Base-by-base conservation (phyloP, 352 stramenopile species). In the Phytophthora foliorum region DNA sequence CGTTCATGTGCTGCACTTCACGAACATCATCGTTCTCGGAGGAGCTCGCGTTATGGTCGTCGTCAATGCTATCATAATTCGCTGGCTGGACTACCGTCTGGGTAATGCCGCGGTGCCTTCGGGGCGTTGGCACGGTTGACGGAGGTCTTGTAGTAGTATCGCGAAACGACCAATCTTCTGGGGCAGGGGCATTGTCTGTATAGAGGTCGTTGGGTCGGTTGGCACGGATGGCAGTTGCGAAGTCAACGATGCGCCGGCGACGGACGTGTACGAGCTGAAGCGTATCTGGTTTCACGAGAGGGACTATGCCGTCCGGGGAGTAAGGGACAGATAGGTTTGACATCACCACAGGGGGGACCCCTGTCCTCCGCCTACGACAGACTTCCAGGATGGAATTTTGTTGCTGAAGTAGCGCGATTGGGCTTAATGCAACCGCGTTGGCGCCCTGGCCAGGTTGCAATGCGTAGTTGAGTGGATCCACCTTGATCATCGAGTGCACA, bases 341-440 rank as follows among this genome's bases (percentile, higher is more conserved):
- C 31, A 38, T 38, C 31, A 38, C 31, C 11, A 6, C 3, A 11
- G 31, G 5, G 31, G 36, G 36, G 3, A 42, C 16, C 8, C 36
- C 36, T 6, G 36, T 6, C 19, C 36, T 19, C 3, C 16, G 36
- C 6, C 13, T 17, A 19, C 16, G 36, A 42, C 38, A 59, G 6
- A 27, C 13, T 7, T n/a, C 38, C 4, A 60, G 3, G 2, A 55
- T 16, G 3, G 38, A 5, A 17, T 60, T n/a, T 55, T 67, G 49
- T 34, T 54, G 39, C 11, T 48, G 49, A 10, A 60, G 59, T 14
- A 67, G 49, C 19, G 59, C 49, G 21, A 55, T 39, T 21, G 59
- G 59, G 16, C 19, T 60, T 27, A 67, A 16, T 16, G 49, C 49
- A 19, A 22, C 29, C 1, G 14, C 25, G 14, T 59, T 67, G 7